Evolutionary conservation across 179 eudicot genomes (phyloP).

Genomic region (Silene noctiflora): DNA sequence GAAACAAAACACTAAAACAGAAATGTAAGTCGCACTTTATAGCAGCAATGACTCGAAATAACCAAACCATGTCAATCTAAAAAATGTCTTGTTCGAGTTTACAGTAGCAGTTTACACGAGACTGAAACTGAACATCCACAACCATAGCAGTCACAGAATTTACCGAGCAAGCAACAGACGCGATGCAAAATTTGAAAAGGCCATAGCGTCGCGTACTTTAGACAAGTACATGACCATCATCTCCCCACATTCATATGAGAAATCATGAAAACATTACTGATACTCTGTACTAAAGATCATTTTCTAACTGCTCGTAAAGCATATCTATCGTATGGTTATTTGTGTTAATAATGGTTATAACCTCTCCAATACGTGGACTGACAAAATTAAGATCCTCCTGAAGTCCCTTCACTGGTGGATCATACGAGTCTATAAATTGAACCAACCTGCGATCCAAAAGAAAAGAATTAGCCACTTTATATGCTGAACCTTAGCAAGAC

Average conservation of each 20-base stretch:
- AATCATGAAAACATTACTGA: background rate
- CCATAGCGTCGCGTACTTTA: background rate
- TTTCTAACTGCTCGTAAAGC: background rate
- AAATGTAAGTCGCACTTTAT: background rate
- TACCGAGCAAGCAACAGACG: background rate
- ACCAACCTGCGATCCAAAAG: conserved; percentile 57
- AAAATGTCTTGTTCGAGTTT: background rate
- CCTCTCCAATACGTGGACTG: conserved; percentile 99
- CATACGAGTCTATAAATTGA: conserved; percentile 90
- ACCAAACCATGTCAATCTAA: background rate
- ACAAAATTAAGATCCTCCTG: conserved; percentile 97
- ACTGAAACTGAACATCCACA: conserved; percentile 8
- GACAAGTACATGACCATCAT: background rate
- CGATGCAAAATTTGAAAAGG: background rate
- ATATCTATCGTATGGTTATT: background rate
- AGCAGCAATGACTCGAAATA: background rate
- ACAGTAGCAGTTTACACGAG: background rate
- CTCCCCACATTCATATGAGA: background rate
- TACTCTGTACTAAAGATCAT: background rate
- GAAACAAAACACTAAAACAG: conserved; percentile 1
- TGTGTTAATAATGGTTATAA: conserved; percentile 20
- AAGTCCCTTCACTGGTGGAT: conserved; percentile 93
- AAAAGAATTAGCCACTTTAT: conserved; percentile 15
- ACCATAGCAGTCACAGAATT: conserved; percentile 7
- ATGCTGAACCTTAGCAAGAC: background rate